Base-by-base conservation (phyloP, 352 stramenopile genomes). In the Lagenidium giganteum region DNA sequence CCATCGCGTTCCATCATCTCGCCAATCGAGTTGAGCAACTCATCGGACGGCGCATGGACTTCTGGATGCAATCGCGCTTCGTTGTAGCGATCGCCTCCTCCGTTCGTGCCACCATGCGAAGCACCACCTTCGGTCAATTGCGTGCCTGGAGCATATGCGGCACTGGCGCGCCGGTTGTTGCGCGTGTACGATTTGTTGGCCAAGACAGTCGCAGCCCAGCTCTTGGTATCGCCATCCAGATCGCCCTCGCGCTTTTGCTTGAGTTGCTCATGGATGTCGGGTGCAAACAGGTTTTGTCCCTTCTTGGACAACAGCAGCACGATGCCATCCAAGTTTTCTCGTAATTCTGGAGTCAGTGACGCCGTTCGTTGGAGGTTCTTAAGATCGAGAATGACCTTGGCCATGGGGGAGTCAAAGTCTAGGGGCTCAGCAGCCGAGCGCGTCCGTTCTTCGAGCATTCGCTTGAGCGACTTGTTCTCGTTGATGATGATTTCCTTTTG, bases 401-500 rank as follows among this genome's bases (percentile, higher is more conserved):
- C 66, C 69, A 91, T 85, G 5, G 79, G 79, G 12, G 79, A 91
- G 35, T 88, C 73, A 36, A 91, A 86, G 40, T 91, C 79, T 8
- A 91, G 56, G 3, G 66, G 67, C 0, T 61, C 63, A 0, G 51
- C 47, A 8, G 66, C 65, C 13, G 61, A 48, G 2, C 52, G 59
- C 1, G 49, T 57, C 3, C 76, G 67, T 26, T 87, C 73, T 34
- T 87, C 73, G 6, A 91, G 67, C 71, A 88, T 88, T 53, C 73
- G 77, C 54, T 91, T 91, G 21, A 91, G 62, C 12, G 73, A 86
- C 31, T 84, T 86, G 60, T 88, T 91, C 44, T 91, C 79, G 31
- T 87, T 88, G 36, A 87, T 73, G 44, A 91, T 87, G 40, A 87
- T 80, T 42, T 88, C 75, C 30, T 83, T 83, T 40, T 91, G 75